phyloP scores from a whole-genome alignment of 257 asterid species.

The Craterostigma plantagineum region DNA sequence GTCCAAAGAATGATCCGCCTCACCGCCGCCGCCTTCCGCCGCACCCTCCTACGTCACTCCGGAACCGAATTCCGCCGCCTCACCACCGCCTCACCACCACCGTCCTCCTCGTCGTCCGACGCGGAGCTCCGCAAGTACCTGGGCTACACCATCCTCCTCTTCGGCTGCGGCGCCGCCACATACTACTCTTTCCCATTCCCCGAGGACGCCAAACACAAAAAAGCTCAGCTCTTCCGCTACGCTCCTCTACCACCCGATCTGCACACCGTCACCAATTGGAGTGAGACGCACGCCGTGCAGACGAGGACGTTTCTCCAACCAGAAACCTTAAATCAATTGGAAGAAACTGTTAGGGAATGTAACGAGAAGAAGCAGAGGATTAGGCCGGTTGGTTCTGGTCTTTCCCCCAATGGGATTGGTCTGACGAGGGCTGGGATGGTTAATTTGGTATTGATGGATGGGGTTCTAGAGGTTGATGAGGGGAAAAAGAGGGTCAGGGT shows the following conservation, averaged over 20 bases:
- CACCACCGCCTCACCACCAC: slow-evolving; percentile 21
- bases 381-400: slow-evolving; percentile 88
- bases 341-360: slow-evolving; percentile 34
- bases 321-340: slow-evolving; percentile 40
- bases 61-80: slow-evolving; percentile 14
- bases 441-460: slow-evolving; percentile 83
- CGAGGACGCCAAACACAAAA: slow-evolving; percentile 60
- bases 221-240: slow-evolving; percentile 79
- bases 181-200: slow-evolving; percentile 84
- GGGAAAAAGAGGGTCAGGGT: slow-evolving; percentile 72
- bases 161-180: slow-evolving; percentile 74
- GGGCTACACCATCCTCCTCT: slow-evolving; percentile 64
- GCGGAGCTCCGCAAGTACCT: slow-evolving; percentile 72
- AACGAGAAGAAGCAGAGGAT: slow-evolving; percentile 53
- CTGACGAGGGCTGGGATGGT: slow-evolving; percentile 77
- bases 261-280: slow-evolving; percentile 87
- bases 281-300: slow-evolving; percentile 92
- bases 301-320: slow-evolving; percentile 82
- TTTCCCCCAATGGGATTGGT: slow-evolving; percentile 89
- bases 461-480: slow-evolving; percentile 80
- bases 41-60: slow-evolving; percentile 18
- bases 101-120: slow-evolving; percentile 40
- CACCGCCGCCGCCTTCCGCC: slow-evolving; percentile 29
- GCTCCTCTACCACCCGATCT: slow-evolving; percentile 86
- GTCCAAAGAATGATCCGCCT: slow-evolving; percentile 31